Percentiles rank a stretch among this genome's conserved stretches.
These are phyloP conservation scores for Camellia japonica DNA, from an alignment of 148 eudicot species.

Conservation along the genomic window DNA sequence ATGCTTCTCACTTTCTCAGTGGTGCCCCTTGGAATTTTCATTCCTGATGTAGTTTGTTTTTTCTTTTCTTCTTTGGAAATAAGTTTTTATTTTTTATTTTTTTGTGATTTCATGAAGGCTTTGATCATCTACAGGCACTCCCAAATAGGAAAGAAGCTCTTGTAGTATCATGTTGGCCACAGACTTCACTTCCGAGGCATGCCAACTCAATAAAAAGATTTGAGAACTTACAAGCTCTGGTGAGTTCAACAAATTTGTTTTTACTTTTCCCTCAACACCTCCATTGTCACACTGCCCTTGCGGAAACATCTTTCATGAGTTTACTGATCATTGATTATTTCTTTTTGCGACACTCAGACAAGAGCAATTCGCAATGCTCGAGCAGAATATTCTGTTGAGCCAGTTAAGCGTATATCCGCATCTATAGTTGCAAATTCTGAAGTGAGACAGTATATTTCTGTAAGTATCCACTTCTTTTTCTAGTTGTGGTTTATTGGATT, in stretches of 20 bases:
- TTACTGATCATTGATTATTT: constrained; percentile 11
- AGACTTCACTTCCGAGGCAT: constrained; percentile 68
- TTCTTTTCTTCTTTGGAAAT: neutral
- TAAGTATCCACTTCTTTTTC: constrained; percentile 37
- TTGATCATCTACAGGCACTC: constrained; percentile 54
- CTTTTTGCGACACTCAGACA: constrained; percentile 43
- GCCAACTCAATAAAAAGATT: constrained; percentile 64
- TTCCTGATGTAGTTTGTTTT: neutral
- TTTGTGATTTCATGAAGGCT: neutral
- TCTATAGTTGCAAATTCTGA: constrained; percentile 84
- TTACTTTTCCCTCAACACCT: constrained; percentile 9
- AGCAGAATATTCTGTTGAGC: constrained; percentile 96
- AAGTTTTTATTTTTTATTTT: too few relatives aligned
- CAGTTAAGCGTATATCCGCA: constrained; percentile 88
- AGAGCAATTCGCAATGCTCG: constrained; percentile 93
- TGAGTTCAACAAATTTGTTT: constrained; percentile 29
- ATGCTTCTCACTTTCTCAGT: neutral
- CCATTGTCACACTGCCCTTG: neutral
- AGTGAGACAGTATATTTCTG: constrained; percentile 79
- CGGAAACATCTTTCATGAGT: neutral
- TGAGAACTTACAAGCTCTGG: constrained; percentile 94
- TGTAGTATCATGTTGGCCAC: constrained; percentile 85
- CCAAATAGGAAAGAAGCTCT: constrained; percentile 78
- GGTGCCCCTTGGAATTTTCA: neutral
- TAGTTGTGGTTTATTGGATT: neutral